Conservation (phyloP, 441 rosid species). For the Populus hybrid region DNA sequence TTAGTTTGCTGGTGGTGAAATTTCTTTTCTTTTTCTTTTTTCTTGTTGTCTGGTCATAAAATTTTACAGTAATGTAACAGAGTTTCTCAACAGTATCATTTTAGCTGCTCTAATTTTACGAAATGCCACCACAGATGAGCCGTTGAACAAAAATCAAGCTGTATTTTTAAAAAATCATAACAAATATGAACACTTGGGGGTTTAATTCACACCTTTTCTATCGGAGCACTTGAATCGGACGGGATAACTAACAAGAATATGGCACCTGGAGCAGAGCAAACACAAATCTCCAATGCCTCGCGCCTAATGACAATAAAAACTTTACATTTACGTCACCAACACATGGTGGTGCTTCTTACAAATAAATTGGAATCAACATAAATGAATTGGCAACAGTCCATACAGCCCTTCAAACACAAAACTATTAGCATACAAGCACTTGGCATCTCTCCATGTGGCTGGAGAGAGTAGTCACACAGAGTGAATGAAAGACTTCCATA, state of each 20-base stretch:
- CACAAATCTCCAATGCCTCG: constrained; percentile 40
- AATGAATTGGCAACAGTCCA: constrained; percentile 34
- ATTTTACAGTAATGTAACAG: too few species aligned
- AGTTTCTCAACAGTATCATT: too few species aligned
- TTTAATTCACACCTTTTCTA: constrained; percentile 17
- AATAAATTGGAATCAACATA: constrained; percentile 38
- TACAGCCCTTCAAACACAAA: too few species aligned
- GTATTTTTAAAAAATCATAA: background rate
- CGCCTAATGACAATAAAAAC: constrained; percentile 37
- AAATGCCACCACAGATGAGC: too few species aligned
- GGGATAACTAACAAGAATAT: constrained; percentile 30
- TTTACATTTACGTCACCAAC: constrained; percentile 61
- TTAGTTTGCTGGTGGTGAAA: too few species aligned
- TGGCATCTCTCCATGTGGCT: accelerated
- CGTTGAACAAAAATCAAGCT: too few species aligned
- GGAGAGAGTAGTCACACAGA: too few species aligned
- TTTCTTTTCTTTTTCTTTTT: too few species aligned
- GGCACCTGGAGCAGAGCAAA: constrained; percentile 36
- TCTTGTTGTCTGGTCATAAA: too few species aligned
- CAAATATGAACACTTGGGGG: constrained; percentile 8
- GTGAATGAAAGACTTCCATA: too few species aligned
- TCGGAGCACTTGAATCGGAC: too few species aligned
- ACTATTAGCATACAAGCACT: accelerated
- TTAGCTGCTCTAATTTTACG: too few species aligned
- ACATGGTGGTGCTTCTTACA: constrained; percentile 37